Conservation (phyloP, 169 alveolate species). For the Plasmodium fragile region DNA sequence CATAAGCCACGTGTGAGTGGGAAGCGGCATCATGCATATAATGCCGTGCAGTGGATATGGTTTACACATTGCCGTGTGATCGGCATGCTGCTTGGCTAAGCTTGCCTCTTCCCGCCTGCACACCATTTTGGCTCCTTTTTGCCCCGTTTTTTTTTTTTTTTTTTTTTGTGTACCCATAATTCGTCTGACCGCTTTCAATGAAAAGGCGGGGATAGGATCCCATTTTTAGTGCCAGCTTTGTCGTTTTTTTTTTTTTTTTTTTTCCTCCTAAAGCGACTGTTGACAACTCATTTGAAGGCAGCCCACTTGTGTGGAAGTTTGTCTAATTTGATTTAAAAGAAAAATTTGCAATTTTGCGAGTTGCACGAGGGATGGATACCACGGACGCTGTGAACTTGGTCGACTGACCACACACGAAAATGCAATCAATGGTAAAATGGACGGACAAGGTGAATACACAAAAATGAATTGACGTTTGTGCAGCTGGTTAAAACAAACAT, state of each 20-base stretch:
- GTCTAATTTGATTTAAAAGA: slow-evolving; percentile 4
- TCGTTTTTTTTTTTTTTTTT: neutral
- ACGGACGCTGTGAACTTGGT: neutral
- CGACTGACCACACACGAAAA: neutral
- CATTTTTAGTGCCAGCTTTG: neutral
- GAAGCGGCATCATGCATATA: neutral
- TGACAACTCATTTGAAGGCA: neutral
- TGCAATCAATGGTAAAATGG: neutral
- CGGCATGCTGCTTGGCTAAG: neutral
- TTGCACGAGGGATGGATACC: neutral
- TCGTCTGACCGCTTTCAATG: neutral
- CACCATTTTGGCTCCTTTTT: neutral
- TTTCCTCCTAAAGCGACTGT: neutral
- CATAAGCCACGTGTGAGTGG: slow-evolving; percentile 2
- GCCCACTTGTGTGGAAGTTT: neutral
- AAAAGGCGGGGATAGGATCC: neutral
- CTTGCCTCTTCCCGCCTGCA: too few species aligned
- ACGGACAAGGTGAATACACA: neutral
- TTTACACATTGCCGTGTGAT: neutral
- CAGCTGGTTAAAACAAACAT: neutral
- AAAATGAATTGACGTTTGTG: neutral
- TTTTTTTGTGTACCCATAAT: neutral
- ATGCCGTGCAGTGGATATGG: neutral
- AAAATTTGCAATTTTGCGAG: neutral
- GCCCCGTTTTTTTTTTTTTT: neutral